A percentile compares a stretch with the other conserved stretches of the same genome.
phyloP scores from a whole-genome alignment of 345 rosid genomes.

The Eucalyptus rudis region DNA sequence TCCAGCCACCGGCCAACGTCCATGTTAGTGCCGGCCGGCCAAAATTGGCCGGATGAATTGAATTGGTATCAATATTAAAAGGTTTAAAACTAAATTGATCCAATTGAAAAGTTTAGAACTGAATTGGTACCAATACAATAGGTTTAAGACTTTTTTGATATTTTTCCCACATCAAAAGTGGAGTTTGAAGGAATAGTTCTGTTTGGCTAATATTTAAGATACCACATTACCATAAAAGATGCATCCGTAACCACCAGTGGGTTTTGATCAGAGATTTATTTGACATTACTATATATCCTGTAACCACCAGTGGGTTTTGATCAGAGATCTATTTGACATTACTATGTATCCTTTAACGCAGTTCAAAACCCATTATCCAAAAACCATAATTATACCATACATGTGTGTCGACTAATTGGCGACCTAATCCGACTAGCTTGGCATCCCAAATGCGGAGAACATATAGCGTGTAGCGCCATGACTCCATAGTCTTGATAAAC shows the following conservation, averaged over 20 bases:
- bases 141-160: no score
- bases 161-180: background rate
- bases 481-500: background rate
- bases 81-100: no score
- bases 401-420: background rate
- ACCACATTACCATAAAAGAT: background rate
- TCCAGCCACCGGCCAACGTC: no score
- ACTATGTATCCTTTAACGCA: background rate
- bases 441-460: background rate
- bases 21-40: accelerated
- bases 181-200: background rate
- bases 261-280: background rate
- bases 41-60: no score
- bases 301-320: background rate
- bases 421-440: background rate
- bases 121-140: no score
- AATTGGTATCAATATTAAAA: no score
- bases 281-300: background rate
- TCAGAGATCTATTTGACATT: background rate
- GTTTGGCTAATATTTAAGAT: background rate
- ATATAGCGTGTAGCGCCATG: background rate
- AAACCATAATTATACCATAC: background rate
- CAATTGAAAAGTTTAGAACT: no score
- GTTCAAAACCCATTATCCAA: background rate
- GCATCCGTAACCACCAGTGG: background rate